Conservation (phyloP, 768 basidiomycete genomes). For the Cubamyces lactineus region DNA sequence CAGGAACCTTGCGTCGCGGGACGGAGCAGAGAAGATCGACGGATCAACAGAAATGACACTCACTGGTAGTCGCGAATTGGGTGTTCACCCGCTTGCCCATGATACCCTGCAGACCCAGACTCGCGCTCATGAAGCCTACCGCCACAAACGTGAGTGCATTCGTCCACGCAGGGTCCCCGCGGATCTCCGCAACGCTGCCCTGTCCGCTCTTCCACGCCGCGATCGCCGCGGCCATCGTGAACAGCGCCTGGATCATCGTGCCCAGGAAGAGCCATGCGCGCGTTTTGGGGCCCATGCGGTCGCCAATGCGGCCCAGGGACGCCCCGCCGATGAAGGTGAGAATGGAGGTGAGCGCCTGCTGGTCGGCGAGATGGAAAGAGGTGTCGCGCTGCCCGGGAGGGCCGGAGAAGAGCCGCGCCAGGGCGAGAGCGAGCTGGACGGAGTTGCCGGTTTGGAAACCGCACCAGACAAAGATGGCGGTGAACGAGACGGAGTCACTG, state of each 20-base stretch:
- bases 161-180: constrained; percentile 73
- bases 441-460: constrained; percentile 85
- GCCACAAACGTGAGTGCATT: constrained; percentile 67
- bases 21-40: background rate
- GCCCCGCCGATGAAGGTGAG: constrained; percentile 77
- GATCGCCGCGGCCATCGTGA: constrained; percentile 76
- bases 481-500: constrained; percentile 75
- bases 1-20: background rate
- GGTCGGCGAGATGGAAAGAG: constrained; percentile 78
- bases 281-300: constrained; percentile 71
- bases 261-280: constrained; percentile 75
- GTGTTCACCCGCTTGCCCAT: constrained; percentile 80
- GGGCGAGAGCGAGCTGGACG: constrained; percentile 74
- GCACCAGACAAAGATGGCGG: constrained; percentile 83
- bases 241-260: constrained; percentile 72
- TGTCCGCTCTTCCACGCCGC: constrained; percentile 72
- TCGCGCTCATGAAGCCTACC: constrained; percentile 79
- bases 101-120: constrained; percentile 84
- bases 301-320: constrained; percentile 83
- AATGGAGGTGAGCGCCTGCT: constrained; percentile 82
- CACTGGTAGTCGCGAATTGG: constrained; percentile 78
- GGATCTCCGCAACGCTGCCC: constrained; percentile 50
- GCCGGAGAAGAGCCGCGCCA: constrained; percentile 76
- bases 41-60: constrained; percentile 30
- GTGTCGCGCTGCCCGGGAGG: constrained; percentile 50